Evolutionary conservation across 768 basidiomycete species (phyloP), one percentile per base, ranked within the genome.

Genomic region (Pleurotus citrinopileatus): DNA sequence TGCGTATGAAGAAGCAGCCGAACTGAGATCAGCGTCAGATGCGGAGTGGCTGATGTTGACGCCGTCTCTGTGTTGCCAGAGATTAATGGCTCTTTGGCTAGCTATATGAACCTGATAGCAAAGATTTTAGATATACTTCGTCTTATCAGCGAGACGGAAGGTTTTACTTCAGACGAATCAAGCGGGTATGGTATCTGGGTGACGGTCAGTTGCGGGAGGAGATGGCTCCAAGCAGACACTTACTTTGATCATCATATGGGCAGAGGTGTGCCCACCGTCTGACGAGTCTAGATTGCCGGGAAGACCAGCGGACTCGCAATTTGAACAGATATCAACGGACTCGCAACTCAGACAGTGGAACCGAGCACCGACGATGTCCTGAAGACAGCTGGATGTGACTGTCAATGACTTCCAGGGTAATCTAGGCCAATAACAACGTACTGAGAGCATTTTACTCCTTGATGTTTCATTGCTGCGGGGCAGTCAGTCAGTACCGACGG

Each of bases 161-260:
- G n/a, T 61, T 67, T 40, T 27, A 92, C 85, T 62, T 94, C 85
- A 4, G 80, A 74, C 10, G 75, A 78, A 54, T 86, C 83, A 22
- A 96, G 73, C 4, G 94, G 92, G 59, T 87, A 83, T 0, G 94
- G 94, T 43, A 98, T 94, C 93, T 95, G 55, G n/a, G n/a, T 2
- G 27, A n/a, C 34, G 32, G 28, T 51, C 42, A 58, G 4, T 54
- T 27, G 19, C 25, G 52, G 13, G 23, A 45, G 23, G 40, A 37
- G 12, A 20, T 9, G 28, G 19, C 43, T 15, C 23, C 4, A 54
- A 42, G 1, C n/a, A n/a, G n/a, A n/a, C 34, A 22, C 54, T 42
- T 56, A 91, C 94, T 83, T 98, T 98, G 70, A 98, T 91, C 80
- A 96, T 82, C 59, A 96, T 94, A 63, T 98, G 94, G 1, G 89